phyloP scores from a whole-genome alignment of 177 flowering plant genomes.

The Tripterygium wilfordii region DNA sequence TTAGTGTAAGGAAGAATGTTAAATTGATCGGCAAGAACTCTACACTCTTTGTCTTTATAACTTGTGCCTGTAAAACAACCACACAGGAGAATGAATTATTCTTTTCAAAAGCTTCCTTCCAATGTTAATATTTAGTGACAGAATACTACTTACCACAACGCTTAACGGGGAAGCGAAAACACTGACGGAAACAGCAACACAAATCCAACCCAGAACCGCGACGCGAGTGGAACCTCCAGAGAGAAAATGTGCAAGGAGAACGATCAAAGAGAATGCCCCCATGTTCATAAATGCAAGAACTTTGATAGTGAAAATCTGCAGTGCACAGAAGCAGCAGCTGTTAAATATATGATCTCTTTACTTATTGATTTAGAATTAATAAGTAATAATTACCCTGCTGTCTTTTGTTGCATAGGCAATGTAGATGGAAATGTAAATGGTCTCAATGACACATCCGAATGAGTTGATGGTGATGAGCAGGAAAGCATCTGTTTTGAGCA shows the following conservation, averaged over 20 bases:
- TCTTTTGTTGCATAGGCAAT: constrained; percentile 43
- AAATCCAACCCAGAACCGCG: constrained; percentile 46
- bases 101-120: neutral
- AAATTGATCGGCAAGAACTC: constrained; percentile 69
- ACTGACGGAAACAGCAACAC: constrained; percentile 36
- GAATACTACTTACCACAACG: constrained; percentile 33
- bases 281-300: constrained; percentile 29
- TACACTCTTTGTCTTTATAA: constrained; percentile 57
- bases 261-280: constrained; percentile 24
- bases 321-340: neutral
- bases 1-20: constrained; percentile 62
- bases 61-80: constrained; percentile 33
- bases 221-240: constrained; percentile 16
- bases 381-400: constrained; percentile 35
- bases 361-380: neutral
- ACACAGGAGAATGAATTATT: neutral
- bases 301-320: constrained; percentile 36
- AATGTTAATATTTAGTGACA: neutral
- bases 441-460: constrained; percentile 57
- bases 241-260: constrained; percentile 20
- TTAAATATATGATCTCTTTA: neutral
- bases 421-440: constrained; percentile 50
- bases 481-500: constrained; percentile 31
- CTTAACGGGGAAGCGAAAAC: constrained; percentile 63
- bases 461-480: constrained; percentile 67